These are phyloP conservation scores for Sisymbrium altissimum DNA, from an alignment of 345 rosid genomes.

Conservation along the genomic window DNA sequence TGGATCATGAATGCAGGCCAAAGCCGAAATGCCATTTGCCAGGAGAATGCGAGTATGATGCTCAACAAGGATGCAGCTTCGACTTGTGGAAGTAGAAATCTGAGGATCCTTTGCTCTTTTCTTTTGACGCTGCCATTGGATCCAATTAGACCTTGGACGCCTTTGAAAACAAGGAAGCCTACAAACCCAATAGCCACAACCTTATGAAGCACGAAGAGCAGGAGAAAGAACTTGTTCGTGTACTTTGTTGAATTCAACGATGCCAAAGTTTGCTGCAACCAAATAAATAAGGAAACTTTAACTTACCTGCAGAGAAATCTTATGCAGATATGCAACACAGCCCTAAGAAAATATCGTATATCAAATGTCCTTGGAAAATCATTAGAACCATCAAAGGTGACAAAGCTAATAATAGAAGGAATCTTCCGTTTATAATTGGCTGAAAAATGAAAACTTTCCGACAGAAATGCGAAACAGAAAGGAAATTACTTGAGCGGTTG, in stretches of 20 bases:
- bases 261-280: constrained; percentile 47
- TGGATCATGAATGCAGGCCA: constrained; percentile 90
- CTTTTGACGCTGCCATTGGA: constrained; percentile 48
- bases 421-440: neutral
- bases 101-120: constrained; percentile 56
- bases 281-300: neutral
- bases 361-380: neutral
- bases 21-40: constrained; percentile 76
- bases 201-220: constrained; percentile 69
- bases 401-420: neutral
- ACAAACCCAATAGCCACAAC: constrained; percentile 63
- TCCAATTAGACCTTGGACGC: constrained; percentile 68
- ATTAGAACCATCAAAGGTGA: neutral
- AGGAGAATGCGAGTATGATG: constrained; percentile 73
- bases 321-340: too few relatives aligned
- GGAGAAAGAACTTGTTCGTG: constrained; percentile 72
- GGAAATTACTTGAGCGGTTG: constrained; percentile 68
- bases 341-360: too few relatives aligned
- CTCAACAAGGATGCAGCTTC: constrained; percentile 80
- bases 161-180: constrained; percentile 79
- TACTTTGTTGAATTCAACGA: constrained; percentile 75
- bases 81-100: constrained; percentile 74
- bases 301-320: too few relatives aligned
- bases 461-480: neutral
- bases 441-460: neutral